These are phyloP conservation scores for Yamadazyma buinensis DNA, from an alignment of 1,139 yeast genomes.

Conservation along the genomic window DNA sequence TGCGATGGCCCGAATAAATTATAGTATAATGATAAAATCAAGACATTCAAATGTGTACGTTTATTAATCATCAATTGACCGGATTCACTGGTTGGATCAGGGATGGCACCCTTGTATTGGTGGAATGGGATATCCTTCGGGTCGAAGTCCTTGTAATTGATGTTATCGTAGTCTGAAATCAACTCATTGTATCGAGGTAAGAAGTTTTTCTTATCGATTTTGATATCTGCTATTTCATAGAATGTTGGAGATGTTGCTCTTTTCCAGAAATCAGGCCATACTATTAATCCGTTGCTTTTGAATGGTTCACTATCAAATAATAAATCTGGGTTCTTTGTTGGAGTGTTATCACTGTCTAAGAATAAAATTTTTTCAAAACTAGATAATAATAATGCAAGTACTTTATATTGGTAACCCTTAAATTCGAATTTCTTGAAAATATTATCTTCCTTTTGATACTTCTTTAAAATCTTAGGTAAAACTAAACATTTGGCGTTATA, in stretches of 20 bases:
- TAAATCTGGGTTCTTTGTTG: constrained; percentile 53
- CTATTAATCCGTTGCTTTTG: constrained; percentile 31
- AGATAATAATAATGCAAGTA: constrained; percentile 68
- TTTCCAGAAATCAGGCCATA: constrained; percentile 50
- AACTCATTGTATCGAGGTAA: constrained; percentile 32
- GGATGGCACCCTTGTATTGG: constrained; percentile 66
- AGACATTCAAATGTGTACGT: constrained; percentile 56
- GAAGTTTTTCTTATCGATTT: constrained; percentile 21
- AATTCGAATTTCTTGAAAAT: constrained; percentile 15
- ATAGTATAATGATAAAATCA: constrained; percentile 70
- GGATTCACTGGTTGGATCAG: constrained; percentile 78
- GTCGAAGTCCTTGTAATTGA: constrained; percentile 10
- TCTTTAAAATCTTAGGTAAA: constrained; percentile 33
- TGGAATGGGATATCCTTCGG: constrained; percentile 50
- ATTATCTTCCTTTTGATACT: constrained; percentile 23
- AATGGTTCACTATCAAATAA: constrained; percentile 30
- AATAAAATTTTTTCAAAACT: constrained; percentile 75
- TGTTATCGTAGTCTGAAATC: constrained; percentile 11
- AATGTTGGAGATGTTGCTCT: constrained; percentile 43
- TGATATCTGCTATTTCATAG: constrained; percentile 35
- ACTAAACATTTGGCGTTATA: constrained; percentile 62
- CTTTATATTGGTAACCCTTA: constrained; percentile 76
- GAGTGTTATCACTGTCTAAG: constrained; percentile 74
- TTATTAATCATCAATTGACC: constrained; percentile 78
- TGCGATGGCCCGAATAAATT: constrained; percentile 75